These are phyloP conservation scores for Nakazawaea sp. DNA, from an alignment of 805 yeast species.

Conservation along the genomic window DNA sequence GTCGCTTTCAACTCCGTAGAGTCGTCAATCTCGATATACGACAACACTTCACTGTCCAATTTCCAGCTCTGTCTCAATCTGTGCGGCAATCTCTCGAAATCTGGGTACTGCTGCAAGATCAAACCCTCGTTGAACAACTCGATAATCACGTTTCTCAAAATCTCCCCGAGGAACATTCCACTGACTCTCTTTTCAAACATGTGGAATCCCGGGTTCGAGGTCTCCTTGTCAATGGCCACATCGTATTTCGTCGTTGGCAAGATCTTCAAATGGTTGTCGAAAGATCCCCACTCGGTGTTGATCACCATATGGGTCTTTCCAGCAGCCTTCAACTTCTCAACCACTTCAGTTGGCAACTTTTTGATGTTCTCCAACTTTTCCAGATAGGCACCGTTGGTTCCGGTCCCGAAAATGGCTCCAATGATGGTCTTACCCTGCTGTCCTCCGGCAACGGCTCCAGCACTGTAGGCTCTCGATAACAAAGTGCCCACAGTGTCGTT, in stretches of 20 bases:
- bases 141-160: conserved; percentile 64
- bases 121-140: conserved; percentile 58
- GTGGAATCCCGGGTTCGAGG: conserved; percentile 83
- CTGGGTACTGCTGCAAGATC: conserved; percentile 48
- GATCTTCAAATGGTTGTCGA: conserved; percentile 72
- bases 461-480: conserved; percentile 78
- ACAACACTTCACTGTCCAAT: conserved; percentile 75
- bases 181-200: conserved; percentile 88
- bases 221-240: conserved; percentile 55
- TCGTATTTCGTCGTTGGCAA: conserved; percentile 82
- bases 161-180: conserved; percentile 92
- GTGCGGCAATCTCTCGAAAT: conserved; percentile 42
- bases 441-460: conserved; percentile 43
- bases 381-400: conserved; percentile 93
- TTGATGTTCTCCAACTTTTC: conserved; percentile 70
- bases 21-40: conserved; percentile 81
- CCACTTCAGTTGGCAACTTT: conserved; percentile 52
- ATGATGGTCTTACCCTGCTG: conserved; percentile 70
- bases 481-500: conserved; percentile 96
- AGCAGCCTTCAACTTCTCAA: conserved; percentile 28
- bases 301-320: conserved; percentile 72
- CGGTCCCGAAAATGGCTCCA: conserved; percentile 95
- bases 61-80: conserved; percentile 72
- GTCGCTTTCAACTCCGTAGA: conserved; percentile 67
- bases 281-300: conserved; percentile 98